Base-by-base conservation (phyloP, 768 basidiomycete genomes). In the Phlebiopsis gigantea region DNA sequence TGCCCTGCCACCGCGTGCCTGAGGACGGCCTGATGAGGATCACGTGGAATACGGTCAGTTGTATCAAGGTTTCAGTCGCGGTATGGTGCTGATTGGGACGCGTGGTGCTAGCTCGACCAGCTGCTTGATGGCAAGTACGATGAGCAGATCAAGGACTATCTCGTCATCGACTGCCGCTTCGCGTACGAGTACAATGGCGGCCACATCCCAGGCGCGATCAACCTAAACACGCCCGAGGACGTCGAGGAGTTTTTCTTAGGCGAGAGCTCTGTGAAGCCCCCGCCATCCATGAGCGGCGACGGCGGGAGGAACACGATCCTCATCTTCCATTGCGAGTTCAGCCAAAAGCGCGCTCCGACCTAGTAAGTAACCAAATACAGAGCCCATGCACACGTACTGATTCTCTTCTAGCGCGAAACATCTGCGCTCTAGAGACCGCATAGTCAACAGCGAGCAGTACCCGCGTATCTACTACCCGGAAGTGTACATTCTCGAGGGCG, bases 251-350 rank as follows among this genome's bases (percentile, higher is more conserved):
- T 90, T 49, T 73, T 98, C 39, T 82, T 98, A 42, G 78, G 85
- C 3, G 65, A 72, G 22, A 75, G 70, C 58, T 68, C 76, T 60
- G 73, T 71, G 55, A 85, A 79, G 69, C 88, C 89, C 9, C 75
- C 70, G 56, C 82, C 88, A 4, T 86, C 85, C 30, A 76, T 82
- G 41, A 94, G 92, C 69, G 89, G 91, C 21, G 88, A 94, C 62
- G 55, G 70, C 0, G 73, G 75, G 14, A 81, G 79, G 71, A 95
- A 95, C 74, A 93, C 88, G 1, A 75, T 98, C 29, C 73, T 98
- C 42, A 80, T 99, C 46, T 98, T 99, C 78, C 97, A 99, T 68
- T 99, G 97, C 75, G 97, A 99, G 72, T 98, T 98, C 68, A 94
- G 91, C 61, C 87, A 82, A 17, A 97, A 97, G 73, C 80, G 97